A percentile compares a stretch with the other conserved stretches of the same genome.
Evolutionary conservation across 305 asterid species (phyloP).

Genomic region (Fraxinus platypoda): DNA sequence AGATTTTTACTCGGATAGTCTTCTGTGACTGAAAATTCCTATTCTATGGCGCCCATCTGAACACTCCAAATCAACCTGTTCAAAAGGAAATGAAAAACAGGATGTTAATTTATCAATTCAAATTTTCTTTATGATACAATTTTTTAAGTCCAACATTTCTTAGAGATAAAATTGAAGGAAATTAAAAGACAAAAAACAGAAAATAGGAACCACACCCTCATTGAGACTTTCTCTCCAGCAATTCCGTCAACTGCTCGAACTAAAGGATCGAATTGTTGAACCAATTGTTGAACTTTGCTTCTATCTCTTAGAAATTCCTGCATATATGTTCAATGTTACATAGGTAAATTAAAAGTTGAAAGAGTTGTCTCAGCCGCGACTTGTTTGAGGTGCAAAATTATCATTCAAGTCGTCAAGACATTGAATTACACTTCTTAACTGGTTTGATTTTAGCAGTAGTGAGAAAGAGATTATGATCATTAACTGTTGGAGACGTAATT

Average conservation of each 20-base stretch:
- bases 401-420: neutral
- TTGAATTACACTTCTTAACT: neutral
- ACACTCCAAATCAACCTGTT: constrained; percentile 49
- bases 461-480: neutral
- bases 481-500: neutral
- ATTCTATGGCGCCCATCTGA: constrained; percentile 34
- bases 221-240: constrained; percentile 78
- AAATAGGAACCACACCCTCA: constrained; percentile 54
- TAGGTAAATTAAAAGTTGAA: neutral
- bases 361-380: neutral
- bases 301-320: constrained; percentile 81
- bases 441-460: neutral
- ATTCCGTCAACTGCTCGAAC: constrained; percentile 61
- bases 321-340: neutral
- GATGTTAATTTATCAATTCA: neutral
- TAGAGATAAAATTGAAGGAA: neutral
- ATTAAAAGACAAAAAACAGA: neutral
- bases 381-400: neutral
- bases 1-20: constrained; percentile 37
- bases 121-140: neutral
- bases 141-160: neutral
- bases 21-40: constrained; percentile 48
- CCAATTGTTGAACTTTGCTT: constrained; percentile 68
- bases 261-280: constrained; percentile 66
- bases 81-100: neutral